These are phyloP conservation scores for Globisporangium lucens DNA, from an alignment of 352 stramenopile genomes.

Conservation along the genomic window DNA sequence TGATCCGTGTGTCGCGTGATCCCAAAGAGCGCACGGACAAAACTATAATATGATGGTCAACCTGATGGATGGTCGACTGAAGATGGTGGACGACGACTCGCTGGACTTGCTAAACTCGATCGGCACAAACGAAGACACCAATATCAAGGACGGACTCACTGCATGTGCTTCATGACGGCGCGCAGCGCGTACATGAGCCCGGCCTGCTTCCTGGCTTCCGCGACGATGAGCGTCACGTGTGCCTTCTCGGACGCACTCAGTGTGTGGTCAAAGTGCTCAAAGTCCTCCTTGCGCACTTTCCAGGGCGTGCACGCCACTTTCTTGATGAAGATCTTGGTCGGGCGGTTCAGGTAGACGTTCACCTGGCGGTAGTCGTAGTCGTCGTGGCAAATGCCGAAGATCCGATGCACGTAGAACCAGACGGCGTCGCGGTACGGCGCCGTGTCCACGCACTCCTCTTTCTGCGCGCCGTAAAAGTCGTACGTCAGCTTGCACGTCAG, in stretches of 20 bases:
- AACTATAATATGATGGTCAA: neutral
- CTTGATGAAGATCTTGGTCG: constrained; percentile 86
- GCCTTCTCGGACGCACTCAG: constrained; percentile 81
- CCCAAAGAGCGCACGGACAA: neutral
- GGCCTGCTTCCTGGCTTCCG: constrained; percentile 83
- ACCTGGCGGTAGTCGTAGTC: constrained; percentile 87
- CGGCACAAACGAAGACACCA: neutral
- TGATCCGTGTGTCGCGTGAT: neutral
- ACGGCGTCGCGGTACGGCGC: constrained; percentile 79
- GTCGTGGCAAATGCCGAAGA: constrained; percentile 88
- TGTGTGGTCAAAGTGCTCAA: constrained; percentile 82
- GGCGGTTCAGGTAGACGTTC: constrained; percentile 77
- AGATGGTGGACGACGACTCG: neutral
- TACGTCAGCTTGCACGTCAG: constrained; percentile 84
- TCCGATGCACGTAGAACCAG: constrained; percentile 87
- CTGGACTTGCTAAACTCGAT: neutral
- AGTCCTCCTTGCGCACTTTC: constrained; percentile 77
- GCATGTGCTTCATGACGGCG: constrained; percentile 87
- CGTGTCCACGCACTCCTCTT: constrained; percentile 68
- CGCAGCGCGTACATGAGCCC: constrained; percentile 85
- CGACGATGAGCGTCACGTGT: constrained; percentile 79
- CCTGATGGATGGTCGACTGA: neutral
- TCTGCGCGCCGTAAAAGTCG: constrained; percentile 61
- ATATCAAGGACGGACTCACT: constrained; percentile 27
- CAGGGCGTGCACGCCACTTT: constrained; percentile 85